Conservation (phyloP, 2,329 filamentous ascomycete species). For the Aspergillus neoniger region DNA sequence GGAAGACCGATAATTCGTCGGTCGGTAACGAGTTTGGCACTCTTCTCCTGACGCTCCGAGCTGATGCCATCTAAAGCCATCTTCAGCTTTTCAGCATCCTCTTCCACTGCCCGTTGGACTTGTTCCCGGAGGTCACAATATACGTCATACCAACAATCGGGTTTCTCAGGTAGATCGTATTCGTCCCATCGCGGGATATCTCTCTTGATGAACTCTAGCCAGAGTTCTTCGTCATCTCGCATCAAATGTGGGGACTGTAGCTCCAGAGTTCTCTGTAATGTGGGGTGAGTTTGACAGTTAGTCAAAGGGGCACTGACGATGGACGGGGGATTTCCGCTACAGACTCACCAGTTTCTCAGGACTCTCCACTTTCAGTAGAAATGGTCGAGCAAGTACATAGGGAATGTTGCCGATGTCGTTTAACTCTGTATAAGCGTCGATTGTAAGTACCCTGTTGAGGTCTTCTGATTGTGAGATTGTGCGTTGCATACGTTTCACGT, state of each 20-base stretch:
- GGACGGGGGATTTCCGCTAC: background rate
- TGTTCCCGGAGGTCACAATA: slow-evolving; percentile 69
- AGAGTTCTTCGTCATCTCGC: slow-evolving; percentile 69
- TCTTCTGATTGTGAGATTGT: background rate
- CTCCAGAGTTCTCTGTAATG: slow-evolving; percentile 62
- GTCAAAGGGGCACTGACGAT: background rate
- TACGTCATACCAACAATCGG: slow-evolving; percentile 73
- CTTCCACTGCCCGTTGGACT: slow-evolving; percentile 58
- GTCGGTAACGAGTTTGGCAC: slow-evolving; percentile 58
- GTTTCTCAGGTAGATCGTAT: slow-evolving; percentile 65
- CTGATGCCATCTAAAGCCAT: slow-evolving; percentile 60
- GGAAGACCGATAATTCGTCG: slow-evolving; percentile 32
- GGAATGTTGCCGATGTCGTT: slow-evolving; percentile 71
- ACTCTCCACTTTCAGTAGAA: slow-evolving; percentile 71
- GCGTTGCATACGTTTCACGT: slow-evolving; percentile 37
- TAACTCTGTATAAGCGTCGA: slow-evolving; percentile 49
- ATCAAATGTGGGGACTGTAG: slow-evolving; percentile 73
- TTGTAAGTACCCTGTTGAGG: background rate
- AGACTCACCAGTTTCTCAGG: slow-evolving; percentile 68
- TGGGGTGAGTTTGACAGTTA: slow-evolving; percentile 10
- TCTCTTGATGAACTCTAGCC: slow-evolving; percentile 75
- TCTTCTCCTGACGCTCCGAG: slow-evolving; percentile 59
- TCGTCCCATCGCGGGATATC: slow-evolving; percentile 72
- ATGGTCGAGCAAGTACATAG: slow-evolving; percentile 64
- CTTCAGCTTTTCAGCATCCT: slow-evolving; percentile 61